phyloP scores from a whole-genome alignment of 306 rosid genomes.

The Boehmeria nivea region DNA sequence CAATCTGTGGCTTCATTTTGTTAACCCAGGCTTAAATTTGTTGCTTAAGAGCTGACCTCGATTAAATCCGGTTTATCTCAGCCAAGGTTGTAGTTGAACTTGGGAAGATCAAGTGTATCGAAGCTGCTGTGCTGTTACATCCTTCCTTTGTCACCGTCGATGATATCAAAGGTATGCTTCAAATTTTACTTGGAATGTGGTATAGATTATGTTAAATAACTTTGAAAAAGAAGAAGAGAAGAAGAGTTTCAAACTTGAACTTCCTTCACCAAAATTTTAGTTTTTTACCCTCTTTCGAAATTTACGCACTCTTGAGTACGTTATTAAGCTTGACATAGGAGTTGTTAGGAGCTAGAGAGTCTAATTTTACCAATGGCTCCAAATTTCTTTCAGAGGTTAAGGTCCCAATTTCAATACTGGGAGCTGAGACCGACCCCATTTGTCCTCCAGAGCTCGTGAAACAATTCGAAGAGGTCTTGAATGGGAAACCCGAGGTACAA shows the following conservation, averaged over 20 bases:
- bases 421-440: slow-evolving; percentile 50
- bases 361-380: not conserved
- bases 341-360: not conserved
- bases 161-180: slow-evolving; percentile 52
- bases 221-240: not conserved
- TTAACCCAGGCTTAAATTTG: not conserved
- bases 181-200: too few species aligned
- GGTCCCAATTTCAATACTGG: slow-evolving; percentile 44
- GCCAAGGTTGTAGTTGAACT: slow-evolving; percentile 72
- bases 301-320: not conserved
- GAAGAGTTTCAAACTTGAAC: too few species aligned
- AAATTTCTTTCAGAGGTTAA: slow-evolving; percentile 38
- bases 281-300: not conserved
- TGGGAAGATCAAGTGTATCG: slow-evolving; percentile 32
- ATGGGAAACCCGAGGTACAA: slow-evolving; percentile 44
- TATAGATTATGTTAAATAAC: not conserved
- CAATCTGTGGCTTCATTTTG: not conserved
- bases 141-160: slow-evolving; percentile 61
- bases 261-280: not conserved
- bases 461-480: slow-evolving; percentile 53
- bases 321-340: not conserved
- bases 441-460: slow-evolving; percentile 66
- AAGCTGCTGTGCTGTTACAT: slow-evolving; percentile 59
- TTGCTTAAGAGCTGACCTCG: slow-evolving; percentile 1
- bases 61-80: slow-evolving; percentile 21